Evolutionary conservation across 78 protist genomes (phyloP).

Genomic region (Chrysochromulina parva): DNA sequence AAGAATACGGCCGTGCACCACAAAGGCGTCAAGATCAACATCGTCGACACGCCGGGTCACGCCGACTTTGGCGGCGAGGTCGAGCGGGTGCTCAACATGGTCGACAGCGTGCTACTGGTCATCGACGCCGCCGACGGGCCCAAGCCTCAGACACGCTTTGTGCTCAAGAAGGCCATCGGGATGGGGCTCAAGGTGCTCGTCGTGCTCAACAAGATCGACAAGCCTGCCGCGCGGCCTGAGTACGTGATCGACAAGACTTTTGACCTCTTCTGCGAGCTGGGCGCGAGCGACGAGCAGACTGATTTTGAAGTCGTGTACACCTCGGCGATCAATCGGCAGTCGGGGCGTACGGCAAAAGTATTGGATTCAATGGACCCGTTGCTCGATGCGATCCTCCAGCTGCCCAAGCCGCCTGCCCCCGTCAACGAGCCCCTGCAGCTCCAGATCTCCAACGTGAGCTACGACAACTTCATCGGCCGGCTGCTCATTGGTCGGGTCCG

Average conservation of each 20-base stretch:
- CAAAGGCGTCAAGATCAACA: constrained; percentile 57
- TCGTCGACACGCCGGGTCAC: constrained; percentile 92
- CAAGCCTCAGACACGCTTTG: constrained; percentile 87
- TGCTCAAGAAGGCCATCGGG: constrained; percentile 75
- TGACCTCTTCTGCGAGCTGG: constrained; percentile 77
- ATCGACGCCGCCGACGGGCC: constrained; percentile 92
- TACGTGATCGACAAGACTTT: constrained; percentile 47
- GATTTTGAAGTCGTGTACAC: constrained; percentile 81
- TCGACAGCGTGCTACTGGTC: constrained; percentile 63
- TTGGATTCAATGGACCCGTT: constrained; percentile 63
- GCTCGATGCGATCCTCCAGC: constrained; percentile 65
- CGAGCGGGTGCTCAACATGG: constrained; percentile 30
- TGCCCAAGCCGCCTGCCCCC: constrained; percentile 42
- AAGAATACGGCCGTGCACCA: constrained; percentile 51
- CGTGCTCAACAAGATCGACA: constrained; percentile 79
- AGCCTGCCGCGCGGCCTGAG: not conserved
- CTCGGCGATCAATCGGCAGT: constrained; percentile 78
- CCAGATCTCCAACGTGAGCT: constrained; percentile 73
- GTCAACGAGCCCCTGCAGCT: constrained; percentile 47
- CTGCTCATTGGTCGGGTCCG: not conserved
- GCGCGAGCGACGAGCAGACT: constrained; percentile 69
- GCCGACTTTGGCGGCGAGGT: constrained; percentile 91
- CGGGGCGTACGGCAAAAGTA: constrained; percentile 44
- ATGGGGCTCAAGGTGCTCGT: constrained; percentile 52
- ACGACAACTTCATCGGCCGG: constrained; percentile 70